Base-by-base conservation (phyloP, 2,329 filamentous ascomycete species). In the Hymenotorrendiella dingleyae region DNA sequence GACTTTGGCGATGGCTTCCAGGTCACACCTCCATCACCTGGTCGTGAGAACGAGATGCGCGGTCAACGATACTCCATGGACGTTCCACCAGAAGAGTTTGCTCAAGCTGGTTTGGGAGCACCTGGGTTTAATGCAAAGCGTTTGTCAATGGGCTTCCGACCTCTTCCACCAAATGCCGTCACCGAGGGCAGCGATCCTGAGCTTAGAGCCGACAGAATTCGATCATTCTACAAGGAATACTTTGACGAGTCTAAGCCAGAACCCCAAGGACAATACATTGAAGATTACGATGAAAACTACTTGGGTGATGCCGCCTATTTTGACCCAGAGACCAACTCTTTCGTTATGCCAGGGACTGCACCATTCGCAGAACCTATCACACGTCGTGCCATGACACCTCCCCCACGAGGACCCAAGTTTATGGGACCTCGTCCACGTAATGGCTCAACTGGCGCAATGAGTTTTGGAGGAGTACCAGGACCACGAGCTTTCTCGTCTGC, bases 181-280 rank as follows among this genome's bases (percentile, higher is more conserved):
- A 74, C 72, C 22, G 79, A 83, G 32, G 78, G 82, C 3, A 93
- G 97, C 61, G 91, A 96, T 61, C 89, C 93, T 0, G 93, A 97
- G 64, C 82, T 91, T 59, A 81, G 93, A 57, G 93, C 93, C 51
- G 97, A 96, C 70, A 82, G 93, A 45, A 98, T 98, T 54, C 80
- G 93, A 63, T 98, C 93, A 4, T 98, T 98, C 71, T 98, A 98
- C 72, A 96, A 96, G 70, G 93, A 98, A 62, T 98, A 98, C 69
- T 98, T 98, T 56, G 93, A 97, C 53, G 91, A 96, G 30, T 79
- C 72, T 46, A 86, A 80, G 61, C 60, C 60, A 30, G 56, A 52
- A 12, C 58, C 58, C 35, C 42, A 53, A n/a, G 62, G 59, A 12
- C 62, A 72, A 42, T 86, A 90, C 63, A 82, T 86, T 49, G 85